Base-by-base conservation (phyloP, 1,284 basidiomycete genomes). In the Tremellales sp. region DNA sequence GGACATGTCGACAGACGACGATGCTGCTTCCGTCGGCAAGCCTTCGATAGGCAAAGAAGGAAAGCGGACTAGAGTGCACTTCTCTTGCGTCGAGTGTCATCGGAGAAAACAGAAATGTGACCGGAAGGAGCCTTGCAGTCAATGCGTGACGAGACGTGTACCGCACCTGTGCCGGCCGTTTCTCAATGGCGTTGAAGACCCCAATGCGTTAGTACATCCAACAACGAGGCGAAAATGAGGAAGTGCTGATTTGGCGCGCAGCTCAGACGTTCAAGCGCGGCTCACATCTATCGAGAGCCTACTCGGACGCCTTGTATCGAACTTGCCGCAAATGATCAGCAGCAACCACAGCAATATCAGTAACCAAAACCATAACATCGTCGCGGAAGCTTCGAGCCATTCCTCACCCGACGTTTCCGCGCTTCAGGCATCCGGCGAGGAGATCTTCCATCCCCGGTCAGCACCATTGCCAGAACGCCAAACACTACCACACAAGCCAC, bases 151-250 rank as follows among this genome's bases (percentile, higher is more conserved):
- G 0, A 60, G 75, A 15, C 62, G 71, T 26, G 73, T 76, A 0
- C 75, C 75, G 2, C 72, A 76, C 54, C 66, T 76, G 3, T 76
- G 75, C 41, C 54, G 75, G 39, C 73, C 73, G 3, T 76, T 76
- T 60, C 57, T 76, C 29, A 75, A 76, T 51, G 75, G 75, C n/a
- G 72, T 72, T 10, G 73, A 75, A 43, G 73, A 75, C 54, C 71
- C 73, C 3, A 67, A 65, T 31, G 60, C 61, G 73, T 73, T 48
- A 61, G 70, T 70, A 17, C 11, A 27, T n/a, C 10, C 29, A 35
- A 7, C 33, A 1, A n/a, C 13, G 31, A 22, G 19, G 22, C 12
- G 21, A 23, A 26, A 11, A 24, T 19, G 10, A 26, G 45, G 45
- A 48, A 19, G 35, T 41, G 33, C 22, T 5, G 15, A 27, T 17